Evolutionary conservation across 495 filamentous ascomycete species (phyloP), one percentile per base, ranked within the genome.

Genomic region (Podospora pseudoanserina): DNA sequence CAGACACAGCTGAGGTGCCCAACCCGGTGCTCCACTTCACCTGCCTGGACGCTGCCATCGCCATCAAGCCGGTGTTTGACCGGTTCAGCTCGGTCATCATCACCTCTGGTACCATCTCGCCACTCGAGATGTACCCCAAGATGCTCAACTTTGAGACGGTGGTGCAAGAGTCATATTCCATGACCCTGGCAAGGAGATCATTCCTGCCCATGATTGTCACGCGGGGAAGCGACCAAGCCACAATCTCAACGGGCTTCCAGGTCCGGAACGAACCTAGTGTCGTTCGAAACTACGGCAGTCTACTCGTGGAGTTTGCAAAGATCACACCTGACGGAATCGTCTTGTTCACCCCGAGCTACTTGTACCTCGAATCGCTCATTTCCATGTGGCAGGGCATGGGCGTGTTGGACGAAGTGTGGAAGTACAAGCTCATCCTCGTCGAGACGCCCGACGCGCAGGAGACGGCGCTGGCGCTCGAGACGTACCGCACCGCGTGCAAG

Each of bases 311-410:
- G 74, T 97, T 99, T 73, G 87, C 92, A 49, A 93, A 91, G 77
- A 88, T 97, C 70, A 98, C 95, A 0, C 96, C 96, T 0, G 96
- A 99, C 72, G 96, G 96, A 64, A 88, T 99, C 39, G 96, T 99
- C 60, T 99, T 99, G 84, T 99, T 99, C 79, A 11, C 39, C 13
- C 96, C 96, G 0, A 96, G 92, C 1, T 99, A 99, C 74, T 86
- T 99, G 2, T 99, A 99, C 82, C 98, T 99, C 96, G 96, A 99
- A 74, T 92, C 89, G 53, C 97, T 98, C 75, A 97, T 99, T 75
- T 92, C 88, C 77, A 97, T 97, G 90, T 99, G 96, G 96, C 95
- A 98, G 75, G 91, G 92, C 67, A 97, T 97, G 92, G 92, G 92
- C 57, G 96, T 97, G 67, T 80, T 99, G 49, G 95, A 99, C 81